Conservation (phyloP, 768 basidiomycete species). For the Serendipita sp. region DNA sequence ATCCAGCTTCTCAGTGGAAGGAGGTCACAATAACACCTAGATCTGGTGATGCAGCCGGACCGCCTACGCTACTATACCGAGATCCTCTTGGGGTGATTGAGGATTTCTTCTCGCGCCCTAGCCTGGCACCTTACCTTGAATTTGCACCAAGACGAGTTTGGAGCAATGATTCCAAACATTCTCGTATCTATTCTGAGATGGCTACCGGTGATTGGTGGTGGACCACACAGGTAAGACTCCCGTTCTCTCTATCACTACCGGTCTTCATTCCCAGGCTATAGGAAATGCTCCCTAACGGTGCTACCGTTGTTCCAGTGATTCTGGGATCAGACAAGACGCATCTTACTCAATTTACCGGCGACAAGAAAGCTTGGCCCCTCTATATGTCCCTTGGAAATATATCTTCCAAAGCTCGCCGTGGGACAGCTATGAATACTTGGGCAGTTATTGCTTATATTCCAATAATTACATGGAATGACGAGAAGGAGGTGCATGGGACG, state of each 20-base stretch:
- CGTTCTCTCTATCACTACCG: not conserved
- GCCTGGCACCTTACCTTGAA: not conserved
- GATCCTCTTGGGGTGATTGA: not conserved
- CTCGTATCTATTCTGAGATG: constrained; percentile 10
- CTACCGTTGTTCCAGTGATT: constrained; percentile 18
- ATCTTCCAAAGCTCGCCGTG: constrained; percentile 12
- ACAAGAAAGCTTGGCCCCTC: constrained; percentile 21
- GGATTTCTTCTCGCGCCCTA: not conserved
- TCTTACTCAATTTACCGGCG: constrained; percentile 15
- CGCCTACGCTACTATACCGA: not conserved
- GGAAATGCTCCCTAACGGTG: constrained; percentile 7
- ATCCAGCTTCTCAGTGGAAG: not conserved
- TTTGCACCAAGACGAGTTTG: constrained; percentile 10
- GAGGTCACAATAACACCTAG: not conserved
- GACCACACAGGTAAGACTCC: constrained; percentile 11
- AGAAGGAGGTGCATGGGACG: not conserved
- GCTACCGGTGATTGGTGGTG: constrained; percentile 14
- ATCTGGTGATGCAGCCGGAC: not conserved
- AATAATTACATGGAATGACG: not conserved
- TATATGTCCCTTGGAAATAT: constrained; percentile 22
- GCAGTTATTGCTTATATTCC: constrained; percentile 21
- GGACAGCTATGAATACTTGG: constrained; percentile 11
- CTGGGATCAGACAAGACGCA: constrained; percentile 20
- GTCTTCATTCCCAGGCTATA: not conserved
- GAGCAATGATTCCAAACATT: not conserved